Base-by-base conservation (phyloP, 352 stramenopile genomes). In the Globisporangium paroecandrum region DNA sequence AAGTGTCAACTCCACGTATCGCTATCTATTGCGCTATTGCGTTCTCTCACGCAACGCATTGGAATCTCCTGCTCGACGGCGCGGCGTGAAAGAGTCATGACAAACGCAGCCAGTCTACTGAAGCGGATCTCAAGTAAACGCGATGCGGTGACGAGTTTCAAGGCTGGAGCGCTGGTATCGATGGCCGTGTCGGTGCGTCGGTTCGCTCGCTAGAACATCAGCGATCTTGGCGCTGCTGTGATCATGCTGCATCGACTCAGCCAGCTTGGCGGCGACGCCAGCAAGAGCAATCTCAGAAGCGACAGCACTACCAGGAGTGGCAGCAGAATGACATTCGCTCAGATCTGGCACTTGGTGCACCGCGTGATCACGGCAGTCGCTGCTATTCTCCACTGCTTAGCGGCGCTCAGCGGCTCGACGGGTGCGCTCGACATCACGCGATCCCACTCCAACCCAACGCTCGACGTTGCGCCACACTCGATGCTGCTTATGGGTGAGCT, bases 401-500 rank as follows among this genome's bases (percentile, higher is more conserved):
- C 36, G 4, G 25, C 49, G 25, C 34, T 62, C 2, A 2, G 55
- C 24, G 49, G 62, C 6, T 51, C 51, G 6, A 8, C 27, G 8
- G 51, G 43, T 18, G 34, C 22, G 25, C 25, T 67, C 62, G 3
- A 66, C 13, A 6, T 53, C 61, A 66, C 60, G 49, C 32, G 3
- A 4, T 36, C 34, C 13, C 10, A n/a, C n/a, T 15, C 29, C 10
- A 54, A 32, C 12, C 49, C 62, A 0, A 27, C n/a, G 15, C 9
- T 38, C 12, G 18, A 10, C 22, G 61, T 66, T 29, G 49, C 12
- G 3, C 12, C 29, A 6, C 43, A 66, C 32, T 25, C 47, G 4
- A 51, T 60, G 1, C 54, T 22, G 61, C 69, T 38, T 36, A 72
- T 57, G 55, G 70, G 18, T 38, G 63, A 51, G 8, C 20, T 62